Evolutionary conservation across 2,329 filamentous ascomycete species (phyloP), one percentile per base, ranked within the genome.

Genomic region (Alternaria triticina): DNA sequence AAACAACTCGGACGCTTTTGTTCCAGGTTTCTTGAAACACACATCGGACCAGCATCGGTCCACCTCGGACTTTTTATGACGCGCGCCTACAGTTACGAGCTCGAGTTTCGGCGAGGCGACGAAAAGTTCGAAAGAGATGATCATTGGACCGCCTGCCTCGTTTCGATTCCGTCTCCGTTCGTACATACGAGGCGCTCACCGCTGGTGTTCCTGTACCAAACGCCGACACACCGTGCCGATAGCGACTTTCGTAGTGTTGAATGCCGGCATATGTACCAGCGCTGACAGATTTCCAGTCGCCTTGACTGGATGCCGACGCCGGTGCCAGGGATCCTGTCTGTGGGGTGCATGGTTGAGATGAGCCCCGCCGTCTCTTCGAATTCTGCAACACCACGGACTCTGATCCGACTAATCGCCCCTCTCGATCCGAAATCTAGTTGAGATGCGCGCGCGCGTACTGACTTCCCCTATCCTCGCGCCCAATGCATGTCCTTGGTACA

Each of bases 111-210:
- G 36, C 36, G 36, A 40, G 36, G 36, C 36, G 36, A 40, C 8
- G 36, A 40, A 40, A 40, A 40, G 36, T 40, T 40, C 36, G 36
- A 33, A 52, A 6, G 13, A 52, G 20, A 47, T 58, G 28, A 17
- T 45, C 40, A 62, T 59, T 62, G 54, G 59, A 22, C 43, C 28
- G 15, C 33, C 43, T 56, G 30, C 30, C 51, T 61, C 49, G 49
- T 52, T 52, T 40, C 20, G 49, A 40, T 52, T 52, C 23, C 49
- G 49, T 40, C 30, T 52, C 49, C 30, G 49, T 52, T n/a, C 50
- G 6, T 55, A 52, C 62, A 61, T 36, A 57, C 46, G 49, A 64
- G 62, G 62, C 62, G 58, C 62, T 64, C 62, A 64, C 62, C 62
- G 62, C 62, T 50, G 57, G 13, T 25, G 30, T 51, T 43, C 43